Base-by-base conservation (phyloP, 2,329 filamentous ascomycete genomes). In the Emericellopsis cladophorae region DNA sequence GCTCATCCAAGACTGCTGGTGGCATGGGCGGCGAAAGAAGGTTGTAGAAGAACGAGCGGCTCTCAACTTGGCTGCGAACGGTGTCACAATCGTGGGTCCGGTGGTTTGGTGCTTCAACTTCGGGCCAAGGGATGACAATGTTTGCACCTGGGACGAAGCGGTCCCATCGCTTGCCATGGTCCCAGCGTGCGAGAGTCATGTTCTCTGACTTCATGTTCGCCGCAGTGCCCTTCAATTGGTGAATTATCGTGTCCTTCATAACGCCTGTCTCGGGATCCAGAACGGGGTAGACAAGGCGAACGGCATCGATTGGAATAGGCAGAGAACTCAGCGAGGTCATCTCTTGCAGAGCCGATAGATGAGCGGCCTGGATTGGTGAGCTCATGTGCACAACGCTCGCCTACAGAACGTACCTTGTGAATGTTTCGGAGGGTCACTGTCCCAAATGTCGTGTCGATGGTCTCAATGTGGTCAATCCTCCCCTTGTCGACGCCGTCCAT, bases 241-340 rank as follows among this genome's bases (percentile, higher is more conserved):
- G 76, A 57, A 94, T 79, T 51, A 95, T 72, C 44, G 84, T 79
- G 56, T 96, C 89, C 54, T 76, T 75, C 36, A 72, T 72, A 23
- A 62, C 52, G 53, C 80, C 79, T 11, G 81, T 84, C 47, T 65
- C 61, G 14, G 76, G 70, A 57, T 92, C 76, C 39, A 68, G 67
- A 41, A 93, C 67, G 18, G 85, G 79, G 54, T 85, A 78, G 38
- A 96, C 86, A 29, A 95, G 84, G 43, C 86, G 84, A 47, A 96
- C 70, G 45, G 84, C 70, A 29, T 75, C 72, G 52, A 93, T 70
- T 41, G 82, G 71, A 26, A 94, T 58, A 26, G 78, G 60, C 52
- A 61, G 21, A 40, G 7, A 16, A n/a, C 5, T 23, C n/a, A 29
- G 26, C 26, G 26, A 4, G 12, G 26, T 29, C 8, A 29, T 12